Evolutionary conservation across 1,284 basidiomycete species (phyloP), one percentile per base, ranked within the genome.

Genomic region (Apiotrichum gracile): DNA sequence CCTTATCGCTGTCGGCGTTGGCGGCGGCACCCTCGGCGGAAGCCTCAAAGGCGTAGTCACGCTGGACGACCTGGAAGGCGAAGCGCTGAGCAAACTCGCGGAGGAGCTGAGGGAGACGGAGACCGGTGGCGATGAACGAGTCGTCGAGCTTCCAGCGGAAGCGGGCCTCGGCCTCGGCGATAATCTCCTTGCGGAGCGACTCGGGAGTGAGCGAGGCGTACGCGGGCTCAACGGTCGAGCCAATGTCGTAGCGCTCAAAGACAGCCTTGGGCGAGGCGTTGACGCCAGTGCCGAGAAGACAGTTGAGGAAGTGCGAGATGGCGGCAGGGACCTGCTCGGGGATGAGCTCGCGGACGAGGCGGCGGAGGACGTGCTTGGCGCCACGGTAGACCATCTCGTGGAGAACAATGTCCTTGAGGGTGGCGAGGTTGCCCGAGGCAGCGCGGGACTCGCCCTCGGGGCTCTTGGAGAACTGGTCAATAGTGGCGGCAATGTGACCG

Each of bases 301-400:
- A 82, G 74, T 82, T 82, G 69, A 81, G 74, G 76, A 81, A 80
- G 72, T 82, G 81, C 16, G 80, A 77, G 51, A 79, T 65, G 49
- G 76, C 70, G 49, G 55, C 63, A 4, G 76, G 66, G 44, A 72
- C 66, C 55, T 78, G 75, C 59, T 76, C 73, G 19, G 72, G 63
- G 16, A 67, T 63, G 29, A 75, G 68, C 29, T 64, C 68, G 43
- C 65, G 61, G 31, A 79, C 60, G 42, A 79, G 68, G 9, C 63
- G 51, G 47, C 78, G 77, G 22, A 82, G 72, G 47, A 79, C 65
- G 63, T 80, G 80, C 73, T 82, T 82, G 64, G 73, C 67, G 17
- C 76, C 77, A 56, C 81, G 77, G 66, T 79, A 71, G 37, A 81
- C 76, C 81, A 82, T 82, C 68, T 82, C 81, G 58, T 79, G 78